Evolutionary conservation across 2,329 filamentous ascomycete genomes (phyloP).

Genomic region (Tolypocladium tropicale): DNA sequence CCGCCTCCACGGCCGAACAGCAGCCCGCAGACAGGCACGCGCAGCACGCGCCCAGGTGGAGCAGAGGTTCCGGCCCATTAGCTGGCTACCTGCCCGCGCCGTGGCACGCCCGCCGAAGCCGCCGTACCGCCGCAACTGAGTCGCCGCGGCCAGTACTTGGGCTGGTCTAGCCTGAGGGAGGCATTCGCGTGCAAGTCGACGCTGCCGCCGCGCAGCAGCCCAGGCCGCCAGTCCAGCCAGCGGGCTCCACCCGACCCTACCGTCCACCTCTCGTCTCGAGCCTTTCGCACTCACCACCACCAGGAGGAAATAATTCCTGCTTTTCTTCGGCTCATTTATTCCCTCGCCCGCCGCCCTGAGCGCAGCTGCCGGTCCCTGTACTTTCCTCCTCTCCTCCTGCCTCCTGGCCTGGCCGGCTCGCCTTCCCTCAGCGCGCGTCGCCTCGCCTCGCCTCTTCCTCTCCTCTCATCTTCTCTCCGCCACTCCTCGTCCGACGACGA

Average conservation of each 20-base stretch:
- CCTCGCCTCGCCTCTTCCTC: background rate
- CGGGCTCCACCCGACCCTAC: background rate
- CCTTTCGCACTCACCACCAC: background rate
- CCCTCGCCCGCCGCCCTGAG: background rate
- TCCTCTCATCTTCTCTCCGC: background rate
- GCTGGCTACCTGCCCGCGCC: background rate
- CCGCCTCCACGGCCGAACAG: background rate
- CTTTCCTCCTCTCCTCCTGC: background rate
- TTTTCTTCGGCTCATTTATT: constrained; percentile 2
- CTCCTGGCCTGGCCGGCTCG: background rate
- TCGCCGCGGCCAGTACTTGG: background rate
- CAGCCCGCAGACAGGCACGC: too few species aligned
- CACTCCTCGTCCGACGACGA: background rate
- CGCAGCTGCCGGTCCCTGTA: background rate
- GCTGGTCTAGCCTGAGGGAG: background rate
- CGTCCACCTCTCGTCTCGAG: background rate
- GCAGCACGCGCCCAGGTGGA: background rate
- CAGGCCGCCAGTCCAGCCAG: background rate
- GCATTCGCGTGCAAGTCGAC: background rate
- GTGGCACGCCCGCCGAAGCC: background rate
- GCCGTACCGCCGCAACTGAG: background rate
- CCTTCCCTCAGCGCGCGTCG: background rate
- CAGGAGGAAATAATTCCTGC: background rate
- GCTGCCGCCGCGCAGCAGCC: background rate
- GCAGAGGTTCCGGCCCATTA: background rate